Evolutionary conservation across 1,284 basidiomycete species (phyloP).

Genomic region (Cutaneotrichosporon sp.): DNA sequence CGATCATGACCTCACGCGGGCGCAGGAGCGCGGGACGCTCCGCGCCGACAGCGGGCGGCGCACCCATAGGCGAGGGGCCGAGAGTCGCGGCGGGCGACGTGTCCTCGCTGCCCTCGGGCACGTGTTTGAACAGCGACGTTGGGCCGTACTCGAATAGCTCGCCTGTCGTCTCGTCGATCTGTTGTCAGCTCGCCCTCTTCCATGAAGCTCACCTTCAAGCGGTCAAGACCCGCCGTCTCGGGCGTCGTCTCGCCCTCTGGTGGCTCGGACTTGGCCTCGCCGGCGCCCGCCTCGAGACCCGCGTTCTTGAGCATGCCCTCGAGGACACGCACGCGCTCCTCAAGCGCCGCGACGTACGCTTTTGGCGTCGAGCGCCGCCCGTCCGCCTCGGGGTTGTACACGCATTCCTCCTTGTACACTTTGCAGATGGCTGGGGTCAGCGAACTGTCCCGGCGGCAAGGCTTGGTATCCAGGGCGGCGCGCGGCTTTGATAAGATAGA

Average conservation of each 20-base stretch:
- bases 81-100: slow-evolving; percentile 2
- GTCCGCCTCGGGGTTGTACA: slow-evolving; percentile 27
- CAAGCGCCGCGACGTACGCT: slow-evolving; percentile 25
- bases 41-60: neutral
- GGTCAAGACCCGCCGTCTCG: slow-evolving; percentile 12
- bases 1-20: slow-evolving; percentile 3
- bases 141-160: slow-evolving; percentile 26
- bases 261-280: slow-evolving; percentile 9
- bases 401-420: slow-evolving; percentile 28
- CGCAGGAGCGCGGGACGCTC: slow-evolving; percentile 16
- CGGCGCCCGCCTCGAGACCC: slow-evolving; percentile 11
- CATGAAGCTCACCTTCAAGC: slow-evolving; percentile 18
- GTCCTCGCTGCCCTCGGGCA: slow-evolving; percentile 6
- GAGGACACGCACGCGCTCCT: slow-evolving; percentile 23
- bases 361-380: slow-evolving; percentile 26
- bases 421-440: slow-evolving; percentile 25
- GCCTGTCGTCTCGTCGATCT: slow-evolving; percentile 27
- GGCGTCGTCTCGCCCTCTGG: slow-evolving; percentile 5
- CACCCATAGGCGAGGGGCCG: slow-evolving; percentile 6
- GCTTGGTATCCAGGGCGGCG: neutral
- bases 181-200: neutral
- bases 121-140: slow-evolving; percentile 23
- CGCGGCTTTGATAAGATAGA: neutral
- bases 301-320: slow-evolving; percentile 20
- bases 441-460: neutral